These are phyloP conservation scores for Hypoxylon sp. DNA, from an alignment of 2,329 filamentous ascomycete species.

Conservation along the genomic window DNA sequence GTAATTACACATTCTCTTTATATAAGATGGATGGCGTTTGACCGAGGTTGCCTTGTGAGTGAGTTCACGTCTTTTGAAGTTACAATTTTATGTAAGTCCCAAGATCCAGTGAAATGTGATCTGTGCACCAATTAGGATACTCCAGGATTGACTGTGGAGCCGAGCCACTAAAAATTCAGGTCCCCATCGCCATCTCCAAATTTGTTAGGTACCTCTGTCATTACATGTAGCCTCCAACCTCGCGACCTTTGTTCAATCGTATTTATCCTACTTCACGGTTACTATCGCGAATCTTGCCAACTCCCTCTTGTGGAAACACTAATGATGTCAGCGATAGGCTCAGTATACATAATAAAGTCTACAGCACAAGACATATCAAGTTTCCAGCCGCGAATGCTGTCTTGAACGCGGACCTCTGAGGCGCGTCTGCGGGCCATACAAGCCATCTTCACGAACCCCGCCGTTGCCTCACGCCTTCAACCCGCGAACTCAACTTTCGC, in stretches of 20 bases:
- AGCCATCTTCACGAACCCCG: constrained; percentile 32
- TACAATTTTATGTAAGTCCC: constrained; percentile 19
- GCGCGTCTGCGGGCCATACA: constrained; percentile 37
- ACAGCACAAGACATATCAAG: not conserved
- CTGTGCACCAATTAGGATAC: not conserved
- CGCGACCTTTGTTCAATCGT: constrained; percentile 5
- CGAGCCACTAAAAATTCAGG: too few species aligned
- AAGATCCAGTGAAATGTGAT: not conserved
- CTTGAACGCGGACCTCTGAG: constrained; percentile 19
- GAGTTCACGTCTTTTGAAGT: constrained; percentile 3
- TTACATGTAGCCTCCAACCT: constrained; percentile 15
- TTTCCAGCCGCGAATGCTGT: constrained; percentile 6
- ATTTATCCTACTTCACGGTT: constrained; percentile 6
- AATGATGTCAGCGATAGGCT: constrained; percentile 1
- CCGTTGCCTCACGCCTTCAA: constrained; percentile 12
- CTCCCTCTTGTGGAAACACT: not conserved
- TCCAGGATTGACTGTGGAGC: too few species aligned
- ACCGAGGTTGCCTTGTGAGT: too few species aligned
- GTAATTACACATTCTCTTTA: not conserved
- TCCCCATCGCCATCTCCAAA: constrained; percentile 14
- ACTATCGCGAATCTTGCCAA: constrained; percentile 8
- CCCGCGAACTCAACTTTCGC: not conserved
- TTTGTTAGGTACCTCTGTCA: constrained; percentile 11
- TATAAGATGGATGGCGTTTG: too few species aligned
- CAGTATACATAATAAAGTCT: not conserved